These are phyloP conservation scores for Lindgomyces ingoldianus DNA, from an alignment of 495 filamentous ascomycete species.

Conservation along the genomic window DNA sequence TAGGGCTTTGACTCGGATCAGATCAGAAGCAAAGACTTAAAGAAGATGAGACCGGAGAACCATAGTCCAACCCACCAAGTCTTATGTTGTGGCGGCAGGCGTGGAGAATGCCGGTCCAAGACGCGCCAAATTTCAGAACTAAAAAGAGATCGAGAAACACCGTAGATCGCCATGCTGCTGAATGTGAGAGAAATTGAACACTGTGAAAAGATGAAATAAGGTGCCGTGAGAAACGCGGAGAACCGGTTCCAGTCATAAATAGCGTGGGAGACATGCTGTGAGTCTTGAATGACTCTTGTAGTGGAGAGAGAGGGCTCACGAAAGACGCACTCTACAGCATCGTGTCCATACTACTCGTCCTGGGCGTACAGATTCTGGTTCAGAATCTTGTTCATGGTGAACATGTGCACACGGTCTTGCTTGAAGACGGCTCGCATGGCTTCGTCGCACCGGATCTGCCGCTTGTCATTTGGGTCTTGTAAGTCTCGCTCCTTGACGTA, in stretches of 20 bases:
- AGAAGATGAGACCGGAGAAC: too few relatives aligned
- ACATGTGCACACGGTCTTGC: slow-evolving; percentile 91
- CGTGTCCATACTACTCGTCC: slow-evolving; percentile 50
- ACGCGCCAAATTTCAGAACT: too few relatives aligned
- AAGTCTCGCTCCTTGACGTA: slow-evolving; percentile 85
- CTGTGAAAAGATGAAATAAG: not conserved
- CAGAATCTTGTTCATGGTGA: slow-evolving; percentile 90
- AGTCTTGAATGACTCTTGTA: too few relatives aligned
- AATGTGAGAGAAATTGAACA: not conserved
- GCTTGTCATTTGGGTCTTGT: slow-evolving; percentile 86
- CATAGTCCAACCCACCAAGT: too few relatives aligned
- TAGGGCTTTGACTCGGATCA: too few relatives aligned
- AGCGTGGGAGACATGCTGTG: not conserved
- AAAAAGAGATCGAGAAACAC: slow-evolving; percentile 2
- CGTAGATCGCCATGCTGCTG: slow-evolving; percentile 22
- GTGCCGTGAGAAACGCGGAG: not conserved
- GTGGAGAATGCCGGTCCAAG: too few relatives aligned
- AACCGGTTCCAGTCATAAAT: too few relatives aligned
- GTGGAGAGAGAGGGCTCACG: not conserved
- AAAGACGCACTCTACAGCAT: not conserved
- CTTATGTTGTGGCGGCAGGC: too few relatives aligned
- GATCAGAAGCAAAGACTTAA: too few relatives aligned
- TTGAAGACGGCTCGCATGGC: slow-evolving; percentile 88
- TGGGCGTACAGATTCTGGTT: slow-evolving; percentile 65
- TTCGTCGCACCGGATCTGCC: slow-evolving; percentile 91